Base-by-base conservation (phyloP, 345 rosid species). In the Laguncularia racemosa region DNA sequence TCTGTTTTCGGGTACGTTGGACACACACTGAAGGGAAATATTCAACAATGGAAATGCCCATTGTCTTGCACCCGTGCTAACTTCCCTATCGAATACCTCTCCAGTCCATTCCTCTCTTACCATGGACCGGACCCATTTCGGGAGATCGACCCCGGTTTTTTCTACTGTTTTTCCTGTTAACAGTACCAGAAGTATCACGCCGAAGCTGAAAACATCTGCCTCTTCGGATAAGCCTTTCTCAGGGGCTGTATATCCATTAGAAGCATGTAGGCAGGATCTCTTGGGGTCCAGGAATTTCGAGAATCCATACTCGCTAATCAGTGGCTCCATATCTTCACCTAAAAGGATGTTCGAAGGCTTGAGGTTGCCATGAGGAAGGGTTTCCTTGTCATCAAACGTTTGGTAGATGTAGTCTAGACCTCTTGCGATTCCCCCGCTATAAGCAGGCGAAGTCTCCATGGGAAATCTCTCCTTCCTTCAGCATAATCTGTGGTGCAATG, bases 31-130 rank as follows among this genome's bases (percentile, higher is more conserved):
- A 18, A 84, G 80, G 46, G 81, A 59, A 21, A 84, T 58, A 59
- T 75, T 81, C 46, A 84, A 71, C 69, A 81, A 56, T 14, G 86
- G 83, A 52, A 84, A 84, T 11, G 83, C 83, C 64, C 63, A 79
- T 18, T 79, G 79, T 68, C 66, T 66, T 0, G 68, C 84, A 16
- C 66, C 64, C n/a, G n/a, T 59, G 60, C 46, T 64, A 4, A 84
- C 75, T 54, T 79, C 83, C 73, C 70, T 79, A 67, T 81, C 87
- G 17, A 84, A 81, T 20, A 81, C 87, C 59, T 85, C 91, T 7
- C 85, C 88, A 0, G 88, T 81, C 91, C 91, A 84, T 68, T 84
- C 88, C 61, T 84, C 88, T 53, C 81, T 76, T 33, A 81, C 88
- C 81, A 72, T 78, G 44, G 82, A 72, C 57, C 67, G 76, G 14